phyloP scores from a whole-genome alignment of 1,284 basidiomycete species.

The Fomitopsis pinicola region DNA sequence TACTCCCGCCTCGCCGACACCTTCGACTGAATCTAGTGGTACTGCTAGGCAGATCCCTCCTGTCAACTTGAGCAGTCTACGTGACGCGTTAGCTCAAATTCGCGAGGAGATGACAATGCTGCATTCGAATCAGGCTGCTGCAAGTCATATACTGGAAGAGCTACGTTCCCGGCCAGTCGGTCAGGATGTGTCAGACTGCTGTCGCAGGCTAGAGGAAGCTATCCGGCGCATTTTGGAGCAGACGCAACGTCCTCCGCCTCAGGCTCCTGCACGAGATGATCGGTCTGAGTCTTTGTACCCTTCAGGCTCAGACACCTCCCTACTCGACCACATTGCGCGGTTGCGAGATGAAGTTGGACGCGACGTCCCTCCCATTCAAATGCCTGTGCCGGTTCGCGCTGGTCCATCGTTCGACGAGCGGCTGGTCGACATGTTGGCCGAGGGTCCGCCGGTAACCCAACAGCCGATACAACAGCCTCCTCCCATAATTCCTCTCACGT shows the following conservation, averaged over 20 bases:
- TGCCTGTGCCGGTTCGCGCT: conserved; percentile 37
- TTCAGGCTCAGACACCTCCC: conserved; percentile 17
- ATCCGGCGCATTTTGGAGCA: conserved; percentile 30
- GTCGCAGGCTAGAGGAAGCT: conserved; percentile 38
- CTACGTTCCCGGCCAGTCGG: conserved; percentile 26
- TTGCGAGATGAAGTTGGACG: conserved; percentile 19
- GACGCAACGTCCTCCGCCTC: conserved; percentile 8
- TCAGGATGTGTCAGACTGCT: conserved; percentile 32
- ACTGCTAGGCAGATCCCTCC: conserved; percentile 38
- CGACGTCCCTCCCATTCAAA: conserved; percentile 29
- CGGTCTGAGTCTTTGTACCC: conserved; percentile 14
- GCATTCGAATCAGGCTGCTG: conserved; percentile 52
- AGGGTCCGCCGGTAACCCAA: conserved; percentile 35
- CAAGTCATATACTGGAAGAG: conserved; percentile 47
- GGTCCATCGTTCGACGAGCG: conserved; percentile 53
- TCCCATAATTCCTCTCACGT: conserved; percentile 47
- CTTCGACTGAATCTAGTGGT: conserved; percentile 36
- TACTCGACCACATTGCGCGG: conserved; percentile 24
- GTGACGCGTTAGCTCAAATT: conserved; percentile 44
- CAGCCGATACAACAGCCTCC: conserved; percentile 48
- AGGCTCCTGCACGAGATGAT: conserved; percentile 16
- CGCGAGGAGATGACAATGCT: conserved; percentile 48
- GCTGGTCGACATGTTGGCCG: conserved; percentile 53
- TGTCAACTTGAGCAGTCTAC: conserved; percentile 34
- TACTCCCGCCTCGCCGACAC: conserved; percentile 30